Conservation (phyloP, 805 yeast species). For the Metschnikowia sp. region DNA sequence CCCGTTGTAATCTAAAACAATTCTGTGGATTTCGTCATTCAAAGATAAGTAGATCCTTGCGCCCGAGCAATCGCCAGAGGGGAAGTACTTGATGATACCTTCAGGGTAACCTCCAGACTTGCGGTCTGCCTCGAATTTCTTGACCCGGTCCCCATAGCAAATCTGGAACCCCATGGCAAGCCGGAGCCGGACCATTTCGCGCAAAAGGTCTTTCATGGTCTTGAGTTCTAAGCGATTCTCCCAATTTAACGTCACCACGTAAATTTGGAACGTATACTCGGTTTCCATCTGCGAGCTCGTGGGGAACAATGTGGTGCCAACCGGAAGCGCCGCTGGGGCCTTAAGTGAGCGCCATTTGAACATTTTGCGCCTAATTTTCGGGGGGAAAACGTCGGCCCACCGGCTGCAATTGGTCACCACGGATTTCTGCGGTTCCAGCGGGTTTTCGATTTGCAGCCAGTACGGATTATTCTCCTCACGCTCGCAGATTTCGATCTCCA, state of each 20-base stretch:
- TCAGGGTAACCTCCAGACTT: conserved; percentile 52
- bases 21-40: conserved; percentile 82
- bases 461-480: conserved; percentile 18
- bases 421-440: conserved; percentile 53
- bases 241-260: conserved; percentile 67
- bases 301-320: conserved; percentile 78
- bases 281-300: conserved; percentile 60
- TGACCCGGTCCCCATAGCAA: conserved; percentile 68
- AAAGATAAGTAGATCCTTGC: conserved; percentile 70
- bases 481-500: conserved; percentile 11
- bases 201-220: conserved; percentile 56
- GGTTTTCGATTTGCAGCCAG: conserved; percentile 51
- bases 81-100: conserved; percentile 55
- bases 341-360: conserved; percentile 92
- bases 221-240: conserved; percentile 51
- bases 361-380: conserved; percentile 56
- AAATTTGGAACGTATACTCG: conserved; percentile 78
- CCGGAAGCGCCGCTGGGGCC: conserved; percentile 90
- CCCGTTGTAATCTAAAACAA: conserved; percentile 69
- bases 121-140: conserved; percentile 59
- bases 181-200: conserved; percentile 84
- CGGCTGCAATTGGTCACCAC: conserved; percentile 48
- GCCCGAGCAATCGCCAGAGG: conserved; percentile 45
- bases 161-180: conserved; percentile 87
- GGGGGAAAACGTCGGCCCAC: conserved; percentile 91